A percentile compares a stretch with the other conserved stretches of the same genome.
Evolutionary conservation across 768 basidiomycete species (phyloP).

Genomic region (Dioszegia aurantiaca): DNA sequence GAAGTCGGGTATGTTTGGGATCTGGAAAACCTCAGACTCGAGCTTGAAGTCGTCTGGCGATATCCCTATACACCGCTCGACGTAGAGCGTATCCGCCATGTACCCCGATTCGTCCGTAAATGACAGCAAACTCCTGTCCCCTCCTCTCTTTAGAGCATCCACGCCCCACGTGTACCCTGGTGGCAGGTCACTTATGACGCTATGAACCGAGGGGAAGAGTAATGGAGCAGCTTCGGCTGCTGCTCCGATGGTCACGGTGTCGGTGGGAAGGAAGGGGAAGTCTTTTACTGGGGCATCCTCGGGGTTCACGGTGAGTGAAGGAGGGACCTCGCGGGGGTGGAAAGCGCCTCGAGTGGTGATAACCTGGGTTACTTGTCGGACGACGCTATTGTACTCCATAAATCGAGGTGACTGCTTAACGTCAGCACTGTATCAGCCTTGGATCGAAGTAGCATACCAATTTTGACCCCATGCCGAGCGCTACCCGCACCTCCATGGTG

Average conservation of each 20-base stretch:
- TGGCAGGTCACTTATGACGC: not conserved
- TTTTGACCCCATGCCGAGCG: slow-evolving; percentile 6
- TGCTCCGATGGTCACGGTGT: not conserved
- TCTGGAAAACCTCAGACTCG: slow-evolving; percentile 6
- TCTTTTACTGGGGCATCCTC: not conserved
- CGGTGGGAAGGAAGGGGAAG: slow-evolving; percentile 10
- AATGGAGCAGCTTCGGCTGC: slow-evolving; percentile 10
- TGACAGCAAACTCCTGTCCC: slow-evolving; percentile 12
- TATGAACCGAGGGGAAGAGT: slow-evolving; percentile 11
- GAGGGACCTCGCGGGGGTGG: not conserved
- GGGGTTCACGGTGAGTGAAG: not conserved
- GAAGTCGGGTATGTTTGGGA: slow-evolving; percentile 2
- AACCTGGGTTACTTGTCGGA: slow-evolving; percentile 8
- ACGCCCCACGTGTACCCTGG: slow-evolving; percentile 1
- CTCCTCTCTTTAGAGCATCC: not conserved
- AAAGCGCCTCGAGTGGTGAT: not conserved
- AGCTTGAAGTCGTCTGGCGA: not conserved
- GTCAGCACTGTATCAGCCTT: not conserved
- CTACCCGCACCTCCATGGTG: slow-evolving; percentile 9
- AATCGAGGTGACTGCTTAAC: not conserved
- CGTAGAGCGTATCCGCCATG: not conserved
- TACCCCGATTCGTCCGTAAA: slow-evolving; percentile 7
- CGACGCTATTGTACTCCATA: slow-evolving; percentile 16
- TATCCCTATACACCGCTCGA: slow-evolving; percentile 10
- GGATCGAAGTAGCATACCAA: not conserved